Evolutionary conservation across 495 filamentous ascomycete genomes (phyloP), one percentile per base, ranked within the genome.

Genomic region (Xylaria longipes): DNA sequence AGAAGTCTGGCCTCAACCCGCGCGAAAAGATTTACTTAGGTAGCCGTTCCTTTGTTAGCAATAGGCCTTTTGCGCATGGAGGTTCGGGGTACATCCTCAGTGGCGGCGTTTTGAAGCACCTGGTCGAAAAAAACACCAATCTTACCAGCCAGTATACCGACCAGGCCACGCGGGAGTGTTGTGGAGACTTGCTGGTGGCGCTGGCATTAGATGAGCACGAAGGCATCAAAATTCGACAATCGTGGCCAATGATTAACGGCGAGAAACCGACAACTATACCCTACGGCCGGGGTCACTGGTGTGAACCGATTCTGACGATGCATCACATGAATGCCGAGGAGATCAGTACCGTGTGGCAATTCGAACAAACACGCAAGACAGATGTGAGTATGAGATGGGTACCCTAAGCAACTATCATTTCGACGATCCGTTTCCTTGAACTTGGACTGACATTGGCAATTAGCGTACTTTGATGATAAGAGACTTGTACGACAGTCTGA

Each of bases 231-330:
- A 62, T 87, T 48, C 81, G 80, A n/a, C 84, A 84, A 45, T 69
- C 80, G 45, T 85, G 81, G 78, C 85, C 84, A 1, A 83, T 88
- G 82, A 86, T 89, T 74, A 87, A 87, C 61, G 84, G 84, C 48
- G 83, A 85, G 68, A 82, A 82, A 65, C 83, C 80, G 37, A 78
- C 71, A 2, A 82, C 80, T 39, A 67, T 84, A 12, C 79, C 81
- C 2, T 85, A 86, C 67, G 82, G 83, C 9, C 74, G 62, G 56
- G 77, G 65, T 46, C 82, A 87, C 63, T 89, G 87, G 88, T 90
- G 89, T 73, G 87, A 83, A 65, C 84, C 87, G 22, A 84, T 87
- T 9, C 76, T 87, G 27, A 87, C 83, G 0, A 82, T 90, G 75
- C 89, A 90, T 77, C 88, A 90, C 73, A 77, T 79, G 66, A 76